Conservation (phyloP, 1,284 basidiomycete species). For the Leucoagaricus sp. region DNA sequence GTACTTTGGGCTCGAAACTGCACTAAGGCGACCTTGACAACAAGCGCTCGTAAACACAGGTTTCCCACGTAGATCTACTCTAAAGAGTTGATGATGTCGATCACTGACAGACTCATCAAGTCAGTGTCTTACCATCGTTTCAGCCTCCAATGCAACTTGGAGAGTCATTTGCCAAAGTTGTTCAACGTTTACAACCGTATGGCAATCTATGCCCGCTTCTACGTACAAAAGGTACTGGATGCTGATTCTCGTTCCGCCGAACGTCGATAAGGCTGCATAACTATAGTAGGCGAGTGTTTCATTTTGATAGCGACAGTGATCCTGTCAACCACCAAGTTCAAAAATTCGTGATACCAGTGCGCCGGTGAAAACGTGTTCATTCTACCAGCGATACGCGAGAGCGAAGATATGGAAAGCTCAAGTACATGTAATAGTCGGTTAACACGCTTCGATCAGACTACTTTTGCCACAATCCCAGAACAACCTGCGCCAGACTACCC, state of each 20-base stretch:
- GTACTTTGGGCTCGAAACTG: not conserved
- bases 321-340: not conserved
- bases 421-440: not conserved
- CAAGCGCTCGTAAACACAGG: not conserved
- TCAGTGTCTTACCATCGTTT: conserved; percentile 1
- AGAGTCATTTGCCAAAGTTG: too few species aligned
- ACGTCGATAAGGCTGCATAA: not conserved
- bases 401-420: not conserved
- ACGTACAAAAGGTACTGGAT: too few species aligned
- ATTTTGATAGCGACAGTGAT: not conserved
- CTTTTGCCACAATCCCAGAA: not conserved
- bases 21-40: not conserved
- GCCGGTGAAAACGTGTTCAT: not conserved
- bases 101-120: not conserved
- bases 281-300: not conserved
- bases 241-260: not conserved
- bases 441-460: conserved; percentile 3
- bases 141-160: too few species aligned
- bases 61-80: not conserved
- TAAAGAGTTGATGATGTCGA: not conserved
- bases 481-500: not conserved
- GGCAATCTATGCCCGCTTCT: too few species aligned
- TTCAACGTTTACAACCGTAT: too few species aligned
- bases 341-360: not conserved
- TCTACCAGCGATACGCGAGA: not conserved